Base-by-base conservation (phyloP, 2,329 filamentous ascomycete genomes). In the Fusarium decemcellulare region DNA sequence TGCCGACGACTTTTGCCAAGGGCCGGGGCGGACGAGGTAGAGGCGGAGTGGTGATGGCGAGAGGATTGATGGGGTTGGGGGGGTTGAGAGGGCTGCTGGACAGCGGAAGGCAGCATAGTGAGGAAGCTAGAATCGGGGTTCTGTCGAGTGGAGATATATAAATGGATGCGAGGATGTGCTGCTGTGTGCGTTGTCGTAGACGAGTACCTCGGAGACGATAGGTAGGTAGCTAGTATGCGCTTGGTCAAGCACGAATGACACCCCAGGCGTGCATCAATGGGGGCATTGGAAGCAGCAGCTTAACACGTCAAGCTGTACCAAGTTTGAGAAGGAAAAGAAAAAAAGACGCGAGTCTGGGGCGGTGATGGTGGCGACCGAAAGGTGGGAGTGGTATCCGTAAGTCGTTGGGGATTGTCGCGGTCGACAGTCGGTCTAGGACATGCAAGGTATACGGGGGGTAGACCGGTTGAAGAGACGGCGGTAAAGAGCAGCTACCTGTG, bases 1-100 rank as follows among this genome's bases (percentile, higher is more conserved):
- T 79, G 78, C 52, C 77, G 75, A 61, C 76, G 77, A 61, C 73
- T 61, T 43, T 76, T 76, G 57, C 71, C 66, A 32, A 68, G 46
- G 51, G 65, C 52, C 34, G 62, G 65, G 40, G 59, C 67, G 60
- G 74, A 67, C 67, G 73, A 70, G 51, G 70, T 62, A 50, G 74
- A 67, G 54, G 74, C 70, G 56, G 70, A 57, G 66, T 73, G 63
- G 52, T 57, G 71, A 52, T 65, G 76, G 64, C 70, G 74, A 65
- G 67, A 63, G 56, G 69, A 70, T 43, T 65, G 72, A 55, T 62
- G 61, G 37, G 68, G 63, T 47, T 69, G 68, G 50, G 59, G 47
- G 43, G 65, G 48, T 67, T 70, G 65, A 47, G 61, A 70, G 40
- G 60, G 48, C 46, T 66, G 68, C 32, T 74, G 65, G 16, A 54